Percentiles rank a stretch among this genome's conserved stretches.
Evolutionary conservation across 495 filamentous ascomycete species (phyloP).

Genomic region (Tuber melanosporum): DNA sequence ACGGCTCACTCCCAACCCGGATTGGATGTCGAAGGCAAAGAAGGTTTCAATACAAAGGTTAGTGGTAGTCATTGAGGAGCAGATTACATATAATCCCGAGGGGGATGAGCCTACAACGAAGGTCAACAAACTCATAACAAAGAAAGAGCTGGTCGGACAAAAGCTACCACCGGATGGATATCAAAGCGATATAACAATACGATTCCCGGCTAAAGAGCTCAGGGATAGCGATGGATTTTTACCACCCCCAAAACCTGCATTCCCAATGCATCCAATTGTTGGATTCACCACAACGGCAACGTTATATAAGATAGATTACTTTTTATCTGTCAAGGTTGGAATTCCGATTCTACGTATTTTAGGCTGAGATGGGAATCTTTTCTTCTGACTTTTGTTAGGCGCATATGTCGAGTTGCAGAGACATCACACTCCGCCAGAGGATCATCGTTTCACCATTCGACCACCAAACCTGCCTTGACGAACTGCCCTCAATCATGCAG

Average conservation of each 20-base stretch:
- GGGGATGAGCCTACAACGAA: slow-evolving; percentile 95
- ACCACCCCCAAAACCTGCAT: slow-evolving; percentile 73
- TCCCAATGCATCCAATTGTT: slow-evolving; percentile 79
- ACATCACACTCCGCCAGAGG: slow-evolving; percentile 83
- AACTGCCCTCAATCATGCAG: slow-evolving; percentile 96
- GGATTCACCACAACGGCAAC: slow-evolving; percentile 92
- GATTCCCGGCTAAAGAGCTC: slow-evolving; percentile 85
- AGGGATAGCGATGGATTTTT: slow-evolving; percentile 84
- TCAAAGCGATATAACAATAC: slow-evolving; percentile 80
- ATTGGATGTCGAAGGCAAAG: slow-evolving; percentile 81
- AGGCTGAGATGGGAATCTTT: slow-evolving; percentile 15
- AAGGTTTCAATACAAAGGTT: slow-evolving; percentile 92
- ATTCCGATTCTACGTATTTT: background rate
- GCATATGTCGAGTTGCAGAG: slow-evolving; percentile 79
- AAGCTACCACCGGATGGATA: slow-evolving; percentile 84
- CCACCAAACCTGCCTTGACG: slow-evolving; percentile 90
- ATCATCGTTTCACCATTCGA: slow-evolving; percentile 96
- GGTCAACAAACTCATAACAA: slow-evolving; percentile 74
- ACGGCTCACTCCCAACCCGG: slow-evolving; percentile 81
- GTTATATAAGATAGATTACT: slow-evolving; percentile 98
- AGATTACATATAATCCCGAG: slow-evolving; percentile 95
- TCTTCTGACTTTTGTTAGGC: slow-evolving; percentile 53
- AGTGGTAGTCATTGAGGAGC: slow-evolving; percentile 89
- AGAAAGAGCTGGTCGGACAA: slow-evolving; percentile 70
- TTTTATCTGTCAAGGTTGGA: slow-evolving; percentile 81